phyloP scores from a whole-genome alignment of 805 yeast genomes.

The Scheffersomyces amazonensis region DNA sequence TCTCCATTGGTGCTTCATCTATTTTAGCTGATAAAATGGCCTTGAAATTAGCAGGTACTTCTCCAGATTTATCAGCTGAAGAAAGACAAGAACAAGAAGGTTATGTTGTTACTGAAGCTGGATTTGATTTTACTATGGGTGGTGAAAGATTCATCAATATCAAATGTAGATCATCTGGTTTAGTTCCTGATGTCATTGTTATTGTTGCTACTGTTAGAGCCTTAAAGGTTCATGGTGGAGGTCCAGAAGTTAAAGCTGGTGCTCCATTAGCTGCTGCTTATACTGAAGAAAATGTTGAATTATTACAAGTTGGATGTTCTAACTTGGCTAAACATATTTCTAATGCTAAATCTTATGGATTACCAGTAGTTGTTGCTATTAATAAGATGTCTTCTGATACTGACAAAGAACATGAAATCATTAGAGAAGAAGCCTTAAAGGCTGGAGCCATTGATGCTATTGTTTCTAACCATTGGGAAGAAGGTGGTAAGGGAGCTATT shows the following conservation, averaged over 20 bases:
- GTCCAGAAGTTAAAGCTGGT: slow-evolving; percentile 85
- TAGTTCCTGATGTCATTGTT: slow-evolving; percentile 73
- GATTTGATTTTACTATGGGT: slow-evolving; percentile 90
- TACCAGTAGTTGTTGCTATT: slow-evolving; percentile 80
- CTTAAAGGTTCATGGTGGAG: slow-evolving; percentile 84
- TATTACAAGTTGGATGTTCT: slow-evolving; percentile 67
- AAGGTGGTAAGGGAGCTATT: slow-evolving; percentile 81
- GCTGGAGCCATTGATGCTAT: slow-evolving; percentile 83
- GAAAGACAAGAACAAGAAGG: slow-evolving; percentile 55
- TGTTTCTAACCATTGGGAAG: slow-evolving; percentile 82
- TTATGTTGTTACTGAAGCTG: slow-evolving; percentile 83
- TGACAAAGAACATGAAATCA: slow-evolving; percentile 63
- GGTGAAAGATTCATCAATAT: slow-evolving; percentile 84
- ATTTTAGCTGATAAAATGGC: slow-evolving; percentile 80
- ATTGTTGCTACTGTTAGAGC: slow-evolving; percentile 86
- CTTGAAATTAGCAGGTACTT: slow-evolving; percentile 72
- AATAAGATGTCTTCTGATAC: slow-evolving; percentile 77
- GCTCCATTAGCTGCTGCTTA: slow-evolving; percentile 74
- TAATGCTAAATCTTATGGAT: slow-evolving; percentile 68
- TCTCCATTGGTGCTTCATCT: slow-evolving; percentile 83
- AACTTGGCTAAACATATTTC: slow-evolving; percentile 75
- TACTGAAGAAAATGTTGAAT: slow-evolving; percentile 65
- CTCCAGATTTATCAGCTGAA: slow-evolving; percentile 40
- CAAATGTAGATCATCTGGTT: slow-evolving; percentile 79
- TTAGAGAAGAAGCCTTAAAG: slow-evolving; percentile 61